Percentiles rank a stretch among this genome's conserved stretches.
These are phyloP conservation scores for Hortiboletus campestris DNA, from an alignment of 768 basidiomycete genomes.

Conservation along the genomic window DNA sequence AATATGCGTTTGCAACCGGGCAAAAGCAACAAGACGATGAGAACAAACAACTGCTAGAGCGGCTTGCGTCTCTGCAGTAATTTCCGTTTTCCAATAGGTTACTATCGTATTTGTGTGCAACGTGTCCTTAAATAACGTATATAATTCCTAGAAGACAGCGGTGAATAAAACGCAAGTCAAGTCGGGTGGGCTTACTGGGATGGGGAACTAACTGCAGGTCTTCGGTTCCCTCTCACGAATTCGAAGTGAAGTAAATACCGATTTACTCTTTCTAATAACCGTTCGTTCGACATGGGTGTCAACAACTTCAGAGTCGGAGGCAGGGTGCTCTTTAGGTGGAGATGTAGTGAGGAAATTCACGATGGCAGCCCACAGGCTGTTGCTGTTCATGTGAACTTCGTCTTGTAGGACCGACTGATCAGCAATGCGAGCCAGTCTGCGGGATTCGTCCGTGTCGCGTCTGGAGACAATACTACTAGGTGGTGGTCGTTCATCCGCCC, in stretches of 20 bases:
- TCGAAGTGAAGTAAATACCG: slow-evolving; percentile 26
- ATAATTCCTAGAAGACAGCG: neutral
- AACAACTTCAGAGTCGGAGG: slow-evolving; percentile 15
- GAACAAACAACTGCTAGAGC: neutral
- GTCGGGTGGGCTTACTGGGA: neutral
- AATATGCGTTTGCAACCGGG: neutral
- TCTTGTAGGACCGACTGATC: slow-evolving; percentile 63
- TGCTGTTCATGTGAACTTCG: slow-evolving; percentile 57
- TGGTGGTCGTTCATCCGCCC: slow-evolving; percentile 86
- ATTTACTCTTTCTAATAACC: slow-evolving; percentile 24
- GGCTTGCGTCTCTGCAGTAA: neutral
- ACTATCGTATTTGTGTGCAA: neutral
- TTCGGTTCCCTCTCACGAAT: slow-evolving; percentile 12
- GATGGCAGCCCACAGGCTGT: slow-evolving; percentile 69
- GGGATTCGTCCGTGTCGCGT: slow-evolving; percentile 80
- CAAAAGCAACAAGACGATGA: neutral
- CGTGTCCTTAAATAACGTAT: neutral
- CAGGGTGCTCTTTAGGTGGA: slow-evolving; percentile 43
- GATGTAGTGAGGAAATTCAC: slow-evolving; percentile 60
- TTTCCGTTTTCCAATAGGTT: neutral
- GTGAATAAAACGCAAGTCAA: neutral
- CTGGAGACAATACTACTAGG: slow-evolving; percentile 90
- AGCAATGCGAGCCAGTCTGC: slow-evolving; percentile 68
- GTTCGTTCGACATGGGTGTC: neutral
- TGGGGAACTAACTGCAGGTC: neutral